These are phyloP conservation scores for Talaromyces nanjingensis DNA, from an alignment of 495 filamentous ascomycete genomes.

Conservation along the genomic window DNA sequence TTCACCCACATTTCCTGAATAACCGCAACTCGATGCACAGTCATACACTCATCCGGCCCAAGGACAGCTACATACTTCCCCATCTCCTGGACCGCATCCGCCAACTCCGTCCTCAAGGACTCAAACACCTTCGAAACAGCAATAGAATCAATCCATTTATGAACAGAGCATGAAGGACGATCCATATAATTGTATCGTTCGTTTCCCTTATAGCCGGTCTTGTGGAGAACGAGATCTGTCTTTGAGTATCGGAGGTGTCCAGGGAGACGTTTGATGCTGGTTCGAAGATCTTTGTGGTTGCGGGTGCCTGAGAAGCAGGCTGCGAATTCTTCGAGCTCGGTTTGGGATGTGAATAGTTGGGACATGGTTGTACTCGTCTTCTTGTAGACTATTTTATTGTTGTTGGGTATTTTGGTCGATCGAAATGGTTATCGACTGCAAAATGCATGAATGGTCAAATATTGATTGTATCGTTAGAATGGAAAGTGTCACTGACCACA, in stretches of 20 bases:
- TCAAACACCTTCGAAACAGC: slow-evolving; percentile 10
- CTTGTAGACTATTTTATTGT: not conserved
- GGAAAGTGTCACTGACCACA: not conserved
- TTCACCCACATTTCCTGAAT: slow-evolving; percentile 28
- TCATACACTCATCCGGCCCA: slow-evolving; percentile 1
- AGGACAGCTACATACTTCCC: slow-evolving; percentile 9
- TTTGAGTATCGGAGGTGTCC: not conserved
- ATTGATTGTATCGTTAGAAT: not conserved
- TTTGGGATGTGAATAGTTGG: not conserved
- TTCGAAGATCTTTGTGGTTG: not conserved
- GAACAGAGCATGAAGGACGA: slow-evolving; percentile 14
- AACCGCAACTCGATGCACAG: slow-evolving; percentile 15
- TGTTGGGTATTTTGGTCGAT: not conserved
- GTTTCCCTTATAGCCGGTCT: not conserved
- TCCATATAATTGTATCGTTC: not conserved
- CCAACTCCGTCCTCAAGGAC: not conserved
- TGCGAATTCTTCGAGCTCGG: not conserved
- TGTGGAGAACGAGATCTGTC: not conserved
- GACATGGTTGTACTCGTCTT: not conserved
- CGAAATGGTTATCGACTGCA: not conserved
- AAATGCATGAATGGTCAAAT: not conserved
- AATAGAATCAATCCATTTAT: slow-evolving; percentile 19
- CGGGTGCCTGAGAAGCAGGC: not conserved
- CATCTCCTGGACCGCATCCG: not conserved
- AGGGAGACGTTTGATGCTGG: slow-evolving; percentile 14